Percentiles rank a stretch among this genome's conserved stretches.
Conservation (phyloP, 2,329 filamentous ascomycete genomes). For the Orbilia ellipsospora region DNA sequence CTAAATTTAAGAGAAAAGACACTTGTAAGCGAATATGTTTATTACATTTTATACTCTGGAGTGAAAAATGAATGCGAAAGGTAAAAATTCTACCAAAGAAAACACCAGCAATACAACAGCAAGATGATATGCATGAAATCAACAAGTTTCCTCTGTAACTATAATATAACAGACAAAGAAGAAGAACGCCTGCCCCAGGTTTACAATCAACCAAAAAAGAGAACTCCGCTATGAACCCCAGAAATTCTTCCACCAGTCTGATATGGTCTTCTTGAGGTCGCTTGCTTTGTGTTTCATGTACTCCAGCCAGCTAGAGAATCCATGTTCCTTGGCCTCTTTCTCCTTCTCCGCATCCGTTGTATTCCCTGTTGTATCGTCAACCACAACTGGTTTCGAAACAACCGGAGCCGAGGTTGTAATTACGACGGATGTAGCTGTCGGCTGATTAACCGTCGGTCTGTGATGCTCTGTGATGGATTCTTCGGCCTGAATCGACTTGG, state of each 20-base stretch:
- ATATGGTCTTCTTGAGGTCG: conserved; percentile 56
- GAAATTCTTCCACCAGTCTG: conserved; percentile 58
- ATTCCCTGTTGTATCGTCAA: conserved; percentile 35
- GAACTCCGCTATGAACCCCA: conserved; percentile 51
- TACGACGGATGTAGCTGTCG: conserved; percentile 10
- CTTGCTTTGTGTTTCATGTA: conserved; percentile 57
- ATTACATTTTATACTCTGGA: too few species aligned
- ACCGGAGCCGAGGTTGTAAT: conserved; percentile 25
- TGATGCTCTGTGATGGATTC: conserved; percentile 41
- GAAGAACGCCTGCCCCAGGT: conserved; percentile 8
- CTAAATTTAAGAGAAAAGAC: too few species aligned
- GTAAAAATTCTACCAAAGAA: too few species aligned
- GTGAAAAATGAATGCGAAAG: too few species aligned
- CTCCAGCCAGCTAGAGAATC: conserved; percentile 56
- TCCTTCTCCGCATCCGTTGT: conserved; percentile 52
- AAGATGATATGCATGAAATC: too few species aligned
- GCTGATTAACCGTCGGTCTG: conserved; percentile 32
- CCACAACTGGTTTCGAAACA: conserved; percentile 21
- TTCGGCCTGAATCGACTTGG: conserved; percentile 48
- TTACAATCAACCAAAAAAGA: conserved; percentile 11
- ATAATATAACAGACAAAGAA: not conserved
- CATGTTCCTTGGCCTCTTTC: conserved; percentile 50
- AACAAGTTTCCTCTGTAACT: not conserved
- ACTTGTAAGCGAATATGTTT: too few species aligned
- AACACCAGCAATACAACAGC: too few species aligned